These are phyloP conservation scores for Cenchrus purpureus DNA, from an alignment of 176 grass and related monocot species.

Conservation along the genomic window DNA sequence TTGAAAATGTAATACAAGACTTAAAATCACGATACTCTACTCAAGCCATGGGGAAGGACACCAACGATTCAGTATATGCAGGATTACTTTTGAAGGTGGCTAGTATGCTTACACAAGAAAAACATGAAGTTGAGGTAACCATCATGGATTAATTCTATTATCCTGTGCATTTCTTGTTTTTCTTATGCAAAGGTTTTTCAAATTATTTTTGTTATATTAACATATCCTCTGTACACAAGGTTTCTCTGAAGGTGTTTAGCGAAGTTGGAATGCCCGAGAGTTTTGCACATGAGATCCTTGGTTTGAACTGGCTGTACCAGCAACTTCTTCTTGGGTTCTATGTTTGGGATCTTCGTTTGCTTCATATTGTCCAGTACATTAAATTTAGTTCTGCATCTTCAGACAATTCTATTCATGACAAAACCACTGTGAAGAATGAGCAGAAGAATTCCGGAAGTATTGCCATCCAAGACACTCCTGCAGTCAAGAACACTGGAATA, in stretches of 20 bases:
- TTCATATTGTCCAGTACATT: conserved; percentile 60
- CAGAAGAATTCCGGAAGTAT: conserved; percentile 18
- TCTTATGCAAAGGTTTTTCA: background rate
- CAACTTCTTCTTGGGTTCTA: conserved; percentile 76
- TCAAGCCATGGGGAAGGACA: conserved; percentile 25
- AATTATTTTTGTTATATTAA: conserved; percentile 20
- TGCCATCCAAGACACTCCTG: background rate
- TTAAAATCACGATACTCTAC: conserved; percentile 54
- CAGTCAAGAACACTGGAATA: conserved; percentile 17
- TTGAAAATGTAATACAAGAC: conserved; percentile 57
- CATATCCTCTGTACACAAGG: conserved; percentile 42
- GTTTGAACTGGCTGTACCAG: conserved; percentile 85
- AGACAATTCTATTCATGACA: conserved; percentile 10
- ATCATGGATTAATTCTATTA: conserved; percentile 19
- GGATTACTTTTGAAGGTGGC: conserved; percentile 58
- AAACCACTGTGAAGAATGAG: conserved; percentile 38
- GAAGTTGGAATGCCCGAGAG: conserved; percentile 29
- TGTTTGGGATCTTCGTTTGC: conserved; percentile 82
- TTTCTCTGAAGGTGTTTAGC: conserved; percentile 55
- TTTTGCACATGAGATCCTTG: conserved; percentile 59
- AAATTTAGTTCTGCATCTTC: conserved; percentile 31
- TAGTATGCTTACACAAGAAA: conserved; percentile 64
- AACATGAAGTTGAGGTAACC: conserved; percentile 70
- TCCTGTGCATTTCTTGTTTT: background rate
- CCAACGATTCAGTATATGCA: conserved; percentile 41